A percentile compares a stretch with the other conserved stretches of the same genome.
Evolutionary conservation across 441 rosid genomes (phyloP).

Genomic region (Lagerstroemia fauriei): DNA sequence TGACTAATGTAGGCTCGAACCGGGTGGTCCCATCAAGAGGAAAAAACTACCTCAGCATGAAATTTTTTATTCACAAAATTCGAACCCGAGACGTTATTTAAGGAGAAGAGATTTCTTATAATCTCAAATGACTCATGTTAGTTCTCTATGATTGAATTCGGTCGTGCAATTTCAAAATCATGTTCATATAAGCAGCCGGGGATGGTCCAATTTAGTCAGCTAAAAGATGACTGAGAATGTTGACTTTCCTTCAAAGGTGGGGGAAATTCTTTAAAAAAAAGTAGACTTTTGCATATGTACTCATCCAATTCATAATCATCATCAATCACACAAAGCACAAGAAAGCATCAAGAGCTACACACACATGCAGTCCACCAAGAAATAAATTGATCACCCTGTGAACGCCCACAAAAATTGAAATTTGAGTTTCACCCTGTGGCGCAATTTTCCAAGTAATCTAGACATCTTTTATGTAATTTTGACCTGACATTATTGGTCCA

Average conservation of each 20-base stretch:
- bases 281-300: background rate
- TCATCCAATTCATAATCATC: background rate
- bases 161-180: background rate
- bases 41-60: no score
- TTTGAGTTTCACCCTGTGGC: background rate
- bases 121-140: background rate
- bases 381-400: background rate
- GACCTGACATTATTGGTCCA: no score
- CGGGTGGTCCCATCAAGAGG: no score
- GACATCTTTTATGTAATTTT: no score
- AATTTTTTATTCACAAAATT: no score
- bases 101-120: no score
- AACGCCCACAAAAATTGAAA: background rate
- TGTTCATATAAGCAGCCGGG: background rate
- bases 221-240: background rate
- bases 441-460: no score
- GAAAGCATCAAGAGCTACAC: background rate
- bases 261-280: background rate
- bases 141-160: background rate
- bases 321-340: background rate
- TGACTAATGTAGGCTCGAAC: no score
- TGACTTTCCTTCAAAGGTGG: background rate
- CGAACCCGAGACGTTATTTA: no score
- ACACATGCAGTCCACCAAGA: constrained; percentile 3
- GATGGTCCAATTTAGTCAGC: background rate